Evolutionary conservation across 2,329 filamentous ascomycete species (phyloP), one percentile per base, ranked within the genome.

Genomic region (Xylariaceae sp.): DNA sequence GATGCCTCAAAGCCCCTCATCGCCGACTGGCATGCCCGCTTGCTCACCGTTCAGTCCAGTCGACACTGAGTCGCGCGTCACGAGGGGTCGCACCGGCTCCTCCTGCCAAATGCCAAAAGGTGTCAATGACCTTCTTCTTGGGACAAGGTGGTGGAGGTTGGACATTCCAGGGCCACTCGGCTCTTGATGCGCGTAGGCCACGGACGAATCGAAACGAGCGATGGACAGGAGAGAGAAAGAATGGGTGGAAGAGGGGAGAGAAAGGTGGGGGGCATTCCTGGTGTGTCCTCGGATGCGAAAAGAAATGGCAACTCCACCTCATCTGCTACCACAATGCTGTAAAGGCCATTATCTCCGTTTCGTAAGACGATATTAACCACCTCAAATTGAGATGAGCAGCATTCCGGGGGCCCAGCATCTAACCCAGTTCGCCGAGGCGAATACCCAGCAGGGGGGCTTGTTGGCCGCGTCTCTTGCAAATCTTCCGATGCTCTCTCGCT

Each of bases 331-430:
- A 53, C 56, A 60, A 63, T 59, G 4, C 4, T 28, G 22, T 7
- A 28, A 5, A 5, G 50, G 45, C 60, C 59, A 64, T 62, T 65
- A 64, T 65, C 63, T 63, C 62, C 63, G 60, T 62, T 57, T 60
- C 13, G 63, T 64, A 61, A 63, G 62, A 63, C 63, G 57, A 54
- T 52, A 48, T 55, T 46, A 51, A 60, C 58, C 57, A 60, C 54
- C 53, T 61, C 61, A 63, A 61, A 66, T 63, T 64, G 61, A 63
- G 63, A 66, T 65, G 64, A 62, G 62, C 63, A 59, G 55, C 57
- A 51, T 55, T 48, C 55, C 59, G 58, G 61, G 63, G 52, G 55
- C 59, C 60, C 22, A 28, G 22, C 22, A 28, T 28, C 7, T 28
- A 7, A 7, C 22, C 22, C 60, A 55, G 58, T 57, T 45, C 51